Conservation (phyloP, 345 rosid species). For the Nephelium lappaceum region DNA sequence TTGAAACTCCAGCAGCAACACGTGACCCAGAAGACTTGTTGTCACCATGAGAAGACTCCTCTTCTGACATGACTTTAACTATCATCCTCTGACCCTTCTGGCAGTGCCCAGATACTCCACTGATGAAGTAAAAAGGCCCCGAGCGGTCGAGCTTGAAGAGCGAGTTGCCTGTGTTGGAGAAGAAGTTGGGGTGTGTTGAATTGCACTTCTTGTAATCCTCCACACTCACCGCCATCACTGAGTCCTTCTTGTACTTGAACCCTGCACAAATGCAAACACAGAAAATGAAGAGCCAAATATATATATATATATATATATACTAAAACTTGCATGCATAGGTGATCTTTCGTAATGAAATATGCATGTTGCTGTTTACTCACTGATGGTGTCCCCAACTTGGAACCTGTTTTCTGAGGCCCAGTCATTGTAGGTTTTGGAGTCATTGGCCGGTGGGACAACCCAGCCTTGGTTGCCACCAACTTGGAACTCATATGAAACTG, state of each 20-base stretch:
- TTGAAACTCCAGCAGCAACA: conserved; percentile 5
- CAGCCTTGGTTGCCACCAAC: conserved; percentile 53
- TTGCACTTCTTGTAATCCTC: conserved; percentile 58
- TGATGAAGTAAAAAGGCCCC: conserved; percentile 57
- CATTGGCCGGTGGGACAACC: conserved; percentile 55
- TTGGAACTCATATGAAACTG: conserved; percentile 47
- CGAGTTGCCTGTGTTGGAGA: conserved; percentile 61
- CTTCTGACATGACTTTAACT: conserved; percentile 42
- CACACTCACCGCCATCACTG: conserved; percentile 52
- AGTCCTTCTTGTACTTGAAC: conserved; percentile 55
- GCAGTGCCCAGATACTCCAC: conserved; percentile 58
- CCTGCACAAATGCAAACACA: conserved; percentile 24
- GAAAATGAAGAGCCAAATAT: not conserved
- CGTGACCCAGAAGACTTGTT: conserved; percentile 25
- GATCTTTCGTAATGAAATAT: too few species aligned
- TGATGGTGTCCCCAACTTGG: conserved; percentile 45
- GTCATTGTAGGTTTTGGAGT: conserved; percentile 49
- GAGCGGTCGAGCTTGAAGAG: conserved; percentile 40
- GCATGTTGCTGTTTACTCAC: conserved; percentile 33
- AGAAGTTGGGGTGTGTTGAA: conserved; percentile 50
- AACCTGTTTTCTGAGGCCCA: conserved; percentile 71
- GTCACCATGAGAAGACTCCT: conserved; percentile 17
- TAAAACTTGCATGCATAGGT: too few species aligned
- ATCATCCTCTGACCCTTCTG: conserved; percentile 56
- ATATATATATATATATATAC: too few species aligned